phyloP scores from a whole-genome alignment of 2,329 filamentous ascomycete species.

The Trichophyton mentagrophytes region DNA sequence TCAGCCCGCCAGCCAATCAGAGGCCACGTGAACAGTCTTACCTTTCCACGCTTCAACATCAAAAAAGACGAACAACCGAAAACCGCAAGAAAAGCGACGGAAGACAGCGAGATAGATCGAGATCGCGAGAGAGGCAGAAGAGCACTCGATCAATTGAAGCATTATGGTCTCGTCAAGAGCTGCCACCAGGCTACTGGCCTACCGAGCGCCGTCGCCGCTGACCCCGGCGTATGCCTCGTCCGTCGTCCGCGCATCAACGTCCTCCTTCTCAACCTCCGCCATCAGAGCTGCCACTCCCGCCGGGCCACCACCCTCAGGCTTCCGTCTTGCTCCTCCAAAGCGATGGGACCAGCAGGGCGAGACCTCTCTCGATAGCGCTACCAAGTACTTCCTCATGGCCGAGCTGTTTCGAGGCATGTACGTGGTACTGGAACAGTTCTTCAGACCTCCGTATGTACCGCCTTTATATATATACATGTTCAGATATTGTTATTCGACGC shows the following conservation, averaged over 20 bases:
- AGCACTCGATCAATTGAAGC: slow-evolving; percentile 9
- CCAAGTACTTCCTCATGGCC: slow-evolving; percentile 87
- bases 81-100: neutral
- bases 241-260: slow-evolving; percentile 26
- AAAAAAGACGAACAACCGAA: neutral
- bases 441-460: slow-evolving; percentile 78
- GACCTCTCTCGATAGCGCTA: slow-evolving; percentile 65
- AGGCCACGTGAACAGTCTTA: slow-evolving; percentile 8
- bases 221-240: slow-evolving; percentile 15
- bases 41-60: slow-evolving; percentile 6
- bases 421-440: slow-evolving; percentile 92
- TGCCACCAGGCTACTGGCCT: slow-evolving; percentile 33
- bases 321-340: slow-evolving; percentile 60
- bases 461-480: neutral
- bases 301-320: slow-evolving; percentile 66
- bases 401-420: slow-evolving; percentile 99
- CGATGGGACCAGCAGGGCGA: slow-evolving; percentile 73
- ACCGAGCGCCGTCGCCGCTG: slow-evolving; percentile 24
- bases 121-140: neutral
- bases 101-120: neutral
- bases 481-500: neutral
- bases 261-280: slow-evolving; percentile 51
- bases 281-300: slow-evolving; percentile 52
- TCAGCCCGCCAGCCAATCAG: slow-evolving; percentile 9
- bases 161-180: slow-evolving; percentile 35